Evolutionary conservation across 2,329 filamentous ascomycete species (phyloP), one percentile per base, ranked within the genome.

Genomic region (Aspergillus persii): DNA sequence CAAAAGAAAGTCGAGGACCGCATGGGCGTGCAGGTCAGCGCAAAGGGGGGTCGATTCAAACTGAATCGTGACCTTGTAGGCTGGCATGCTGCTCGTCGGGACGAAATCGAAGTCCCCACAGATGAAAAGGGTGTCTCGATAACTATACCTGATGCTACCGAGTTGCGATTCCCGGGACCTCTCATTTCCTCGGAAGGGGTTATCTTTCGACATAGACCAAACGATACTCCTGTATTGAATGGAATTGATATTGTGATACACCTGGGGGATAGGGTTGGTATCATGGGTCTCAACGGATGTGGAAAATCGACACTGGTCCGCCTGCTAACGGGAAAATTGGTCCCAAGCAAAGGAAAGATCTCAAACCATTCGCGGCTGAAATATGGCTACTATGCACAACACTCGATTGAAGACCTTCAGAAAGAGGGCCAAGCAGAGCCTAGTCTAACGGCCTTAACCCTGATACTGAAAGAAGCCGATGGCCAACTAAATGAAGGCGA

Each of bases 1-100:
- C 90, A 93, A 76, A 94, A 92, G 79, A 93, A 92, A 71, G 81
- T 96, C 1, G 91, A 96, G 58, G 88, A 95, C 57, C 82, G 91
- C 5, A 90, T 87, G 86, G 92, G 91, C 0, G 74, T 96, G 66
- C 83, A 93, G 68, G 88, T 91, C 46, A 89, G 80, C 63, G 84
- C 86, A 6, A 88, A 83, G 54, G 92, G 92, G 1, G 85, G 85
- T 4, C 80, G 89, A 2, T 96, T 96, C 80, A 94, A 94, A 75
- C 80, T 95, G 36, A 95, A 91, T 68, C 81, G 89, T 11, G 91
- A 96, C 66, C 76, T 89, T 1, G 79, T 65, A 0, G 92, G 90
- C 0, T 91, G 72, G 44, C 83, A 89, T 70, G 63, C 81, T 5
- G 84, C 78, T 0, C 74, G 76, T 9, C 82, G 90, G 31, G 86